phyloP scores from a whole-genome alignment of 176 grass and related monocot genomes.

The Alloteropsis semialata region DNA sequence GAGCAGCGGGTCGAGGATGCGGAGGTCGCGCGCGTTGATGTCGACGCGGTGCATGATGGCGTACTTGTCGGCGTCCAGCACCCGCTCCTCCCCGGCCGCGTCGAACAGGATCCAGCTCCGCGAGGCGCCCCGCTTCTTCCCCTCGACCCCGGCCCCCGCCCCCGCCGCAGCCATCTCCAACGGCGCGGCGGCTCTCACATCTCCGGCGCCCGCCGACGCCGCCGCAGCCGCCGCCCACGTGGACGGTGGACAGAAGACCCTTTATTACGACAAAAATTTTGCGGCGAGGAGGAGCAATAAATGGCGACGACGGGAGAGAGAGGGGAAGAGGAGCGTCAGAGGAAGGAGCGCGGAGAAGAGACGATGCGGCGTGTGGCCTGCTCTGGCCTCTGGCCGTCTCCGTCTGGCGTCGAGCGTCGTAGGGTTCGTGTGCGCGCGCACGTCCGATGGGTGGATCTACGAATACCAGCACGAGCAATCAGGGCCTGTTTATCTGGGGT shows the following conservation, averaged over 20 bases:
- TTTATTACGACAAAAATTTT: neutral
- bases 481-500: too few species aligned
- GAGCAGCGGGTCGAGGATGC: conserved; percentile 92
- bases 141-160: conserved; percentile 11
- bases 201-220: conserved; percentile 26
- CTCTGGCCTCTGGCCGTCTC: too few species aligned
- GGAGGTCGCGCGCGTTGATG: conserved; percentile 93
- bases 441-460: neutral
- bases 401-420: too few species aligned
- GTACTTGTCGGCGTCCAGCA: conserved; percentile 93
- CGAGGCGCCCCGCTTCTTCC: conserved; percentile 63
- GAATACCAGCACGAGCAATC: conserved; percentile 4
- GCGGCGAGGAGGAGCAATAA: neutral
- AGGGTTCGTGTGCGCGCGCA: conserved; percentile 10
- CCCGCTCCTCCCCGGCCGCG: conserved; percentile 58
- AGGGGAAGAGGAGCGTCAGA: neutral
- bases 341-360: neutral
- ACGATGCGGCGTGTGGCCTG: neutral
- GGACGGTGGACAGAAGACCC: conserved; percentile 23
- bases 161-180: conserved; percentile 52
- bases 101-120: conserved; percentile 95
- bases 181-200: conserved; percentile 59
- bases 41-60: conserved; percentile 96
- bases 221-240: conserved; percentile 8
- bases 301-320: conserved; percentile 4